phyloP scores from a whole-genome alignment of 768 basidiomycete species.

The Chalciporus sphaerocephalus region DNA sequence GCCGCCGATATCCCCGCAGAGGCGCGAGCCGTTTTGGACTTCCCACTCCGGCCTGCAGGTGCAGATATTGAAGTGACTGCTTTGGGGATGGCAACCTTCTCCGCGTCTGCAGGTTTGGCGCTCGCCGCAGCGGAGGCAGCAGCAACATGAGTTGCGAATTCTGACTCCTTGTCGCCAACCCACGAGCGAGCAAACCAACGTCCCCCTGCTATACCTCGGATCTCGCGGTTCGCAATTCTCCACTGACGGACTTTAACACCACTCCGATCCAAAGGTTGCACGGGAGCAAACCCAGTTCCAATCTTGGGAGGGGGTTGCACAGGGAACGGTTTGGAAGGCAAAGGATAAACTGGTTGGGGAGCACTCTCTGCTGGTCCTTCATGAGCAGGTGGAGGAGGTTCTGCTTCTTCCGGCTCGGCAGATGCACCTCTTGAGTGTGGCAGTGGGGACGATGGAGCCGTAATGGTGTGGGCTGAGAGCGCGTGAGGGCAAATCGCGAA shows the following conservation, averaged over 20 bases:
- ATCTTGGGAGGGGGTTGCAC: constrained; percentile 78
- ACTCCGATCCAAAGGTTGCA: constrained; percentile 61
- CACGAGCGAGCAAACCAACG: constrained; percentile 77
- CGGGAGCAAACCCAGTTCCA: constrained; percentile 64
- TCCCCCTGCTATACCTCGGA: constrained; percentile 78
- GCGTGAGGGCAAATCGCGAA: neutral
- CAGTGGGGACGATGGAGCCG: constrained; percentile 69
- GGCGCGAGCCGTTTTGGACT: constrained; percentile 35
- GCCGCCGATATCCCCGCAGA: constrained; percentile 45
- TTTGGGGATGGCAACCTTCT: constrained; percentile 33
- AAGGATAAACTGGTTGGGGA: constrained; percentile 68
- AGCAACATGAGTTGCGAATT: constrained; percentile 43
- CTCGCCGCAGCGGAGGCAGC: constrained; percentile 23
- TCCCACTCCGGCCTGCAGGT: constrained; percentile 40
- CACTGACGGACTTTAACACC: constrained; percentile 63
- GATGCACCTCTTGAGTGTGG: constrained; percentile 36
- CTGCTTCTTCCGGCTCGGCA: constrained; percentile 46
- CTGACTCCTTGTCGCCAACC: constrained; percentile 81
- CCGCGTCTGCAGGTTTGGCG: constrained; percentile 27
- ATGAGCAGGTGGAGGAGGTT: constrained; percentile 25
- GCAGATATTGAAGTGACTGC: constrained; percentile 45
- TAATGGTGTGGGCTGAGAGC: constrained; percentile 53
- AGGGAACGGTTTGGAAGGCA: constrained; percentile 79
- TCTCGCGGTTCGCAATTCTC: constrained; percentile 71
- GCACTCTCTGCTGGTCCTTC: constrained; percentile 43